Evolutionary conservation across 1,284 basidiomycete species (phyloP).

Genomic region (Moesziomyces sp.): DNA sequence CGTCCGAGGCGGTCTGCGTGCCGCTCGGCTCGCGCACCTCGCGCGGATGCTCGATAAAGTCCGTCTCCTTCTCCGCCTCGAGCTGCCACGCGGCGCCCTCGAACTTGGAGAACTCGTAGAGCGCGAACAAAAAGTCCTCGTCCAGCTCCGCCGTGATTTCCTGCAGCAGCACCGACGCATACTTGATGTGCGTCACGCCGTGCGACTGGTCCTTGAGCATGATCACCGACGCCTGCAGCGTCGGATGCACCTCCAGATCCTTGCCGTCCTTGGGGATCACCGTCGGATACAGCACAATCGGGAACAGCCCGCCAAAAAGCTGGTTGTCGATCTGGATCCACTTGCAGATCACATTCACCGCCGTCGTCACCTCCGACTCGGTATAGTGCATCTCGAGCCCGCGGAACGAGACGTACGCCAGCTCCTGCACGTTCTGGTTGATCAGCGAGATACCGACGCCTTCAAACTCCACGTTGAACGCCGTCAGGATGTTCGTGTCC

Average conservation of each 20-base stretch:
- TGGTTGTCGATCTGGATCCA: slow-evolving; percentile 92
- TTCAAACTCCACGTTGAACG: slow-evolving; percentile 81
- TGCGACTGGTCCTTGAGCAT: slow-evolving; percentile 88
- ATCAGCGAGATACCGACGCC: slow-evolving; percentile 94
- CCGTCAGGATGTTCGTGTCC: slow-evolving; percentile 78
- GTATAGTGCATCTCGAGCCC: slow-evolving; percentile 86
- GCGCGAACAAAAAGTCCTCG: slow-evolving; percentile 92
- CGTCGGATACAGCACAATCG: slow-evolving; percentile 94
- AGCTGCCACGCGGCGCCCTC: slow-evolving; percentile 72
- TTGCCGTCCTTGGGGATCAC: slow-evolving; percentile 84
- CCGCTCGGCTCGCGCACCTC: slow-evolving; percentile 82
- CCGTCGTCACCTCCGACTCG: slow-evolving; percentile 82
- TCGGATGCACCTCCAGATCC: slow-evolving; percentile 83
- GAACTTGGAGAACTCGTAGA: slow-evolving; percentile 91
- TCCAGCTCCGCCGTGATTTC: slow-evolving; percentile 95
- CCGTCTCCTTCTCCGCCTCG: slow-evolving; percentile 41
- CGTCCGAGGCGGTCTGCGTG: slow-evolving; percentile 69
- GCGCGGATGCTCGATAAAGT: slow-evolving; percentile 80
- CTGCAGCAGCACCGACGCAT: slow-evolving; percentile 92
- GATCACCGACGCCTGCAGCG: slow-evolving; percentile 86
- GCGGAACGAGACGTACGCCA: slow-evolving; percentile 86
- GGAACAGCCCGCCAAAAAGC: slow-evolving; percentile 93
- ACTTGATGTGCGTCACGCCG: slow-evolving; percentile 96
- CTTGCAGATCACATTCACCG: slow-evolving; percentile 84
- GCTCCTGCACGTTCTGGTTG: slow-evolving; percentile 87